phyloP scores from a whole-genome alignment of 2,329 filamentous ascomycete genomes.

The Aschersonia sp. region DNA sequence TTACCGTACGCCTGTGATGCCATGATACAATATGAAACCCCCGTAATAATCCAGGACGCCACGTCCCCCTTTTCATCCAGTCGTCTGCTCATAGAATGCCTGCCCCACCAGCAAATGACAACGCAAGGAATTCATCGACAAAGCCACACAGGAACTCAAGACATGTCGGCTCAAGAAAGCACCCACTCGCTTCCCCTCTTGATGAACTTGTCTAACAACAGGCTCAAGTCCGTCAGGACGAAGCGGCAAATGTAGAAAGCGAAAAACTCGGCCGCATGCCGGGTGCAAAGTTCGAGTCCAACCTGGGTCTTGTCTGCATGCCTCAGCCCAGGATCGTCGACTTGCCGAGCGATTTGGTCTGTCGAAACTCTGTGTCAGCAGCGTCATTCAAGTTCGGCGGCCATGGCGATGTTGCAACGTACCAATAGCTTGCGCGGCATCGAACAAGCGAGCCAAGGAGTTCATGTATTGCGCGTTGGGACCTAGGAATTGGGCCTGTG shows the following conservation, averaged over 20 bases:
- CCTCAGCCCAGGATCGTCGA: conserved; percentile 84
- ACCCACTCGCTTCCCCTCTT: conserved; percentile 97
- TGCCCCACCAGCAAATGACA: not conserved
- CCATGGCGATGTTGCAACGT: conserved; percentile 20
- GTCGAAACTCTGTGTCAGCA: conserved; percentile 3
- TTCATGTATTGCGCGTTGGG: conserved; percentile 86
- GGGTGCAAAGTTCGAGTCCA: conserved; percentile 80
- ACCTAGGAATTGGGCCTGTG: conserved; percentile 57
- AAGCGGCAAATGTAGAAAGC: conserved; percentile 94
- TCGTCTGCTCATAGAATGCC: not conserved
- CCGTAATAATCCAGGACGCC: not conserved
- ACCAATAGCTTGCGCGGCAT: conserved; percentile 88
- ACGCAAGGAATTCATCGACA: not conserved
- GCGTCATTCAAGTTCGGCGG: not conserved
- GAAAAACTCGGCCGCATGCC: conserved; percentile 94
- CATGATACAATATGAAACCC: not conserved
- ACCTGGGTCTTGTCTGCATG: conserved; percentile 91
- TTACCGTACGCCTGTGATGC: not conserved
- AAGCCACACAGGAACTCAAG: not conserved
- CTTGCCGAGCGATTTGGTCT: conserved; percentile 94
- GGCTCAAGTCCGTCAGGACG: conserved; percentile 67
- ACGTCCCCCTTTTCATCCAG: not conserved
- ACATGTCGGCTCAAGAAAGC: conserved; percentile 2
- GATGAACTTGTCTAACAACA: conserved; percentile 90
- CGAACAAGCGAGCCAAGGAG: conserved; percentile 77